phyloP scores from a whole-genome alignment of 495 filamentous ascomycete genomes.

The Penicillium riverlandense region DNA sequence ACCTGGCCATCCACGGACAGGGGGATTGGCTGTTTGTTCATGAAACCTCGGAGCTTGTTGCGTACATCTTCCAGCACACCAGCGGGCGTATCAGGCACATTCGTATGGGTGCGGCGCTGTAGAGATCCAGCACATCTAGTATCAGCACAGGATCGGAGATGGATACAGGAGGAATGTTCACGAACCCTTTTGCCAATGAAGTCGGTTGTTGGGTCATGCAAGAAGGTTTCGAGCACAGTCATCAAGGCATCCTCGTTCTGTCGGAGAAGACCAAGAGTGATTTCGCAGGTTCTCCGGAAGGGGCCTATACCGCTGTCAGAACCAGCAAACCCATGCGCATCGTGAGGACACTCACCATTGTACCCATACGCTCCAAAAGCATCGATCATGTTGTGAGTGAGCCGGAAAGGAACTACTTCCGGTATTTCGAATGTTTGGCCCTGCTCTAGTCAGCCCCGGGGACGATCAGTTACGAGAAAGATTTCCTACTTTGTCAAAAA shows the following conservation, averaged over 20 bases:
- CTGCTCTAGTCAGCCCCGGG: conserved; percentile 11
- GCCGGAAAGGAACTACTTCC: conserved; percentile 91
- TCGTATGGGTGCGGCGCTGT: conserved; percentile 50
- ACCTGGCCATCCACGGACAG: conserved; percentile 94
- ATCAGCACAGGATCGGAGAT: background rate
- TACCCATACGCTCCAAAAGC: conserved; percentile 91
- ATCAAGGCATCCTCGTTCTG: conserved; percentile 93
- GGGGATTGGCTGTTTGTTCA: conserved; percentile 81
- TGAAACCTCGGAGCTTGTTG: conserved; percentile 75
- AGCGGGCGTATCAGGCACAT: conserved; percentile 77
- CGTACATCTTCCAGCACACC: conserved; percentile 85
- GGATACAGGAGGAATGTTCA: background rate
- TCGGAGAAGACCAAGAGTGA: conserved; percentile 74
- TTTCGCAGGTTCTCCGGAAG: conserved; percentile 84
- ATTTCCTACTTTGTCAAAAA: conserved; percentile 76
- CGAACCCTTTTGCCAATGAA: conserved; percentile 68
- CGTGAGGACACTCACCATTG: conserved; percentile 42
- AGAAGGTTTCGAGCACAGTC: conserved; percentile 92
- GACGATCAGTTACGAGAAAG: no score
- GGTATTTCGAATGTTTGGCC: conserved; percentile 93
- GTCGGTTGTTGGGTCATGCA: conserved; percentile 94
- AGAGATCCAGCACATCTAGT: background rate
- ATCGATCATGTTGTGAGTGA: conserved; percentile 97
- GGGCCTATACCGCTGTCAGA: conserved; percentile 50
- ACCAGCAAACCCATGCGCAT: background rate